These are phyloP conservation scores for Leishmania tarentolae DNA, from an alignment of 208 protist species.

Conservation along the genomic window DNA sequence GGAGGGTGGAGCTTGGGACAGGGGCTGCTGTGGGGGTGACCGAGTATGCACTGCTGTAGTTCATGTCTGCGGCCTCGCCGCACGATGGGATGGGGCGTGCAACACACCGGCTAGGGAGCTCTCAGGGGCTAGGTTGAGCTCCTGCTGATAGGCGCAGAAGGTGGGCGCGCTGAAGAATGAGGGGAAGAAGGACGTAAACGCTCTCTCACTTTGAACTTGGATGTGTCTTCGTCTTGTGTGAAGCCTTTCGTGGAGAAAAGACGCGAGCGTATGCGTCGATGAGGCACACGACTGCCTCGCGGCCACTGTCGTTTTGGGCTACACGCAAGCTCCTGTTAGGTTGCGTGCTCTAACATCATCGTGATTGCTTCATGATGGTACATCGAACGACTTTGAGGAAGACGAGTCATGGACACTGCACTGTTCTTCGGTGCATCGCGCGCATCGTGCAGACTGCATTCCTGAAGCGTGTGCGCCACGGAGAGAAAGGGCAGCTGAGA, in stretches of 20 bases:
- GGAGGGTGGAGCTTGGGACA: too few relatives aligned
- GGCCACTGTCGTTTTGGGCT: neutral
- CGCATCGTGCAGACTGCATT: neutral
- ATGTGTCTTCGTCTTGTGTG: too few relatives aligned
- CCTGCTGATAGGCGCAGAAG: too few relatives aligned
- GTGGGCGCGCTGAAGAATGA: too few relatives aligned
- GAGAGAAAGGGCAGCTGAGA: neutral
- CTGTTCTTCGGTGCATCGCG: neutral
- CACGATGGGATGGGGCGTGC: too few relatives aligned
- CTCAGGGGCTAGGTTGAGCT: too few relatives aligned
- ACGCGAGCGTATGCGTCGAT: neutral
- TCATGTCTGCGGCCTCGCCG: too few relatives aligned
- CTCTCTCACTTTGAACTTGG: too few relatives aligned
- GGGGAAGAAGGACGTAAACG: too few relatives aligned
- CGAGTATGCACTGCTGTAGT: too few relatives aligned
- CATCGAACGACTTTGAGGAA: neutral
- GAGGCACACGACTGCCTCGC: neutral
- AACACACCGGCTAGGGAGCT: neutral
- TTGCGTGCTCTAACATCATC: neutral
- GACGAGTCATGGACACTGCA: neutral
- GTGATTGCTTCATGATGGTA: neutral
- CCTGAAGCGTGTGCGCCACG: neutral
- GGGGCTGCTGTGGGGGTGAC: too few relatives aligned
- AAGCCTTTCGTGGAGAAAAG: neutral
- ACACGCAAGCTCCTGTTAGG: neutral